Base-by-base conservation (phyloP, 164 flowering plant genomes). In the Litsea cubeba region DNA sequence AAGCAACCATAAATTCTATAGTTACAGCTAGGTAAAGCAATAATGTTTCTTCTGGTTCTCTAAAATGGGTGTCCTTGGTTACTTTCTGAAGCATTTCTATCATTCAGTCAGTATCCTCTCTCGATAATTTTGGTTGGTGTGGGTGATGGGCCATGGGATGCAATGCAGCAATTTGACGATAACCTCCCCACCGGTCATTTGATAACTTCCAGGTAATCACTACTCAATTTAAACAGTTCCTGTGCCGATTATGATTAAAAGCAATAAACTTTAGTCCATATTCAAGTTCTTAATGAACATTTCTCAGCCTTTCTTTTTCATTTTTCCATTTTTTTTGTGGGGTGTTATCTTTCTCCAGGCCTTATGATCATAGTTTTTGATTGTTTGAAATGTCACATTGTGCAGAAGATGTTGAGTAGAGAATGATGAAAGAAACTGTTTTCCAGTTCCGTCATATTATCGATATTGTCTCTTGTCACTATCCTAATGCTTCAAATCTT, bases 61-160 rank as follows among this genome's bases (percentile, higher is more conserved):
- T 11, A 25, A n/a, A 15, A 50, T 35, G 5, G 72, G 6, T 20
- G 2, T 40, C 46, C 69, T 54, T 20, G 17, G 20, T 54, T 5
- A 1, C 60, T 54, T 12, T 54, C 60, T 54, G 60, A 54, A 54
- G 2, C 20, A 15, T 54, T 15, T 20, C n/a, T 54, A 20, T 20
- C 12, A 3, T 12, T 54, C 60, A 54, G 60, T 54, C n/a, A 54
- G n/a, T 87, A 85, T 69, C 95, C 98, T 2, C 67, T 93, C 81
- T 91, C 98, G 10, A 91, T 93, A 73, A 75, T 93, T 46, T 76
- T 93, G 23, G 98, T 93, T 50, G 98, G 98, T 60, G 98, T 93
- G 72, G 97, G 97, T 71, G 97, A 92, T 85, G 97, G 97, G 49
- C 97, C 97, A 6, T 92, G 95, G 97, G 97, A 93, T 75, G 87